Evolutionary conservation across 2,329 filamentous ascomycete species (phyloP), one percentile per base, ranked within the genome.

Genomic region (Drechslera avenae): DNA sequence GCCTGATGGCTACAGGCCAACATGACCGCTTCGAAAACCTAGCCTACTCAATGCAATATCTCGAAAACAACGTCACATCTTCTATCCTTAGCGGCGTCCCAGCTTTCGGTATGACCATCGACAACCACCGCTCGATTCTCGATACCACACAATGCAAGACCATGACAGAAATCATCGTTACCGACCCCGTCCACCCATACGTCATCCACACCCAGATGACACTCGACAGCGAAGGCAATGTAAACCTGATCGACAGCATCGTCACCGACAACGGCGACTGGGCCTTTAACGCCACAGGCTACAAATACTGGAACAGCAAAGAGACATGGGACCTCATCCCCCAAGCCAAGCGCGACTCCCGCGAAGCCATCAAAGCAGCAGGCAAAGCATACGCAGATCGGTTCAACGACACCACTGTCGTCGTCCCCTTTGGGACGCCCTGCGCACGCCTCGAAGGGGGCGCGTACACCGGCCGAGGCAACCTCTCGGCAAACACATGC

Each of bases 221-320:
- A 1, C 60, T 62, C 13, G 37, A 58, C 13, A 5, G 46, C 2
- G 44, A 46, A 36, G 54, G 53, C 8, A 49, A 59, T 21, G 57
- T 57, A 0, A 48, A 36, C 13, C 32, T 60, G 6, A 64, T 68
- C 34, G 63, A 68, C 28, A 57, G 51, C 19, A 46, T 67, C 9
- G 62, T 67, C 1, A 66, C 66, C 0, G 62, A 64, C 19, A 35
- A 51, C 31, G 66, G 66, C 17, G 64, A 68, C 41, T 68, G 66
- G 64, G 52, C 62, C 2, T 67, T 68, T 56, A 68, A 68, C 37
- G 63, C 63, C 5, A 68, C 62, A 7, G 57, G 56, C 18, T 56
- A 53, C 16, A 39, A 57, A 10, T 40, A 60, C 33, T 56, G 56
- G 42, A 56, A 59, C 8, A 40, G 28, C 26, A 46, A 36, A 5